Evolutionary conservation across 2,329 filamentous ascomycete species (phyloP).

Genomic region (Parastagonospora nodorum): DNA sequence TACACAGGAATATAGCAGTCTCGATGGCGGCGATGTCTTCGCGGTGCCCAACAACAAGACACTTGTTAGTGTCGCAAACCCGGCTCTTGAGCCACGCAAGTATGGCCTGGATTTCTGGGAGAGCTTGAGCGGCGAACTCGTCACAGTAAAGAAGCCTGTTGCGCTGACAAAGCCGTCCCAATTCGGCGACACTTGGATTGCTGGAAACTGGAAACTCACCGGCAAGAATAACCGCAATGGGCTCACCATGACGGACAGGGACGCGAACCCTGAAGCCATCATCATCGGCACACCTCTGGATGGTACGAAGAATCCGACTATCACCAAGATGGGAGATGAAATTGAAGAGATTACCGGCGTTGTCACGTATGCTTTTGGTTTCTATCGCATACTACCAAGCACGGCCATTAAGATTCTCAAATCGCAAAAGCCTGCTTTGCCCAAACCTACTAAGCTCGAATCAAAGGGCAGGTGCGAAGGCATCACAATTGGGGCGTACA

Average conservation of each 20-base stretch:
- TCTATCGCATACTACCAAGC: constrained; percentile 70
- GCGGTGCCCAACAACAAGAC: constrained; percentile 66
- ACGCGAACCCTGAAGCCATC: constrained; percentile 73
- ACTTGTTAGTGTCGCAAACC: constrained; percentile 64
- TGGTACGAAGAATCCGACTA: constrained; percentile 63
- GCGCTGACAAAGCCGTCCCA: constrained; percentile 66
- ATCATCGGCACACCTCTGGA: constrained; percentile 69
- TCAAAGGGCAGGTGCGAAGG: constrained; percentile 63
- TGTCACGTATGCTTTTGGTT: constrained; percentile 68
- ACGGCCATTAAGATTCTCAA: constrained; percentile 59
- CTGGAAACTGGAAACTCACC: constrained; percentile 67
- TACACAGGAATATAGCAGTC: constrained; percentile 62
- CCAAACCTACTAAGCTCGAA: constrained; percentile 58
- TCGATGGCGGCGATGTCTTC: constrained; percentile 71
- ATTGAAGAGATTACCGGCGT: constrained; percentile 72
- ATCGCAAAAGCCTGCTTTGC: constrained; percentile 53
- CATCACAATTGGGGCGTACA: constrained; percentile 70
- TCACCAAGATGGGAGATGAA: constrained; percentile 67
- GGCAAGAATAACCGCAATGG: constrained; percentile 68
- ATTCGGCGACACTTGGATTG: constrained; percentile 72
- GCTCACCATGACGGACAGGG: constrained; percentile 64
- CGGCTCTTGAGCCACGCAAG: constrained; percentile 61
- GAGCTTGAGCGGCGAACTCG: constrained; percentile 68
- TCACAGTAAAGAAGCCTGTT: constrained; percentile 63
- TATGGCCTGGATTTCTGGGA: constrained; percentile 79